These are phyloP conservation scores for Betula pendula DNA, from an alignment of 306 rosid genomes.

Conservation along the genomic window DNA sequence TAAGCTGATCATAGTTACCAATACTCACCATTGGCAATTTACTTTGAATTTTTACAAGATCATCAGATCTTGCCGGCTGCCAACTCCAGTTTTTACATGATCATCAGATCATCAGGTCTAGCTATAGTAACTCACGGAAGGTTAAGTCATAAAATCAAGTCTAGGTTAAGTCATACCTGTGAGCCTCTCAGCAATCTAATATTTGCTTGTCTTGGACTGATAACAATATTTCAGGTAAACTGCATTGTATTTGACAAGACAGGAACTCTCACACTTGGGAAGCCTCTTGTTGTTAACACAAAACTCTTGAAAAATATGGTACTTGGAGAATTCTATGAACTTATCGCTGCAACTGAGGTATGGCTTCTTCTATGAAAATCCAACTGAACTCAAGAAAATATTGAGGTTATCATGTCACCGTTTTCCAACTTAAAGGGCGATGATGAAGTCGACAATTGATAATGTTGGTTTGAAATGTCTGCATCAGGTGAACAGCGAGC, in stretches of 20 bases:
- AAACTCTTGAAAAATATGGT: conserved; percentile 38
- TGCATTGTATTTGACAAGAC: conserved; percentile 93
- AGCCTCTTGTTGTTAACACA: conserved; percentile 69
- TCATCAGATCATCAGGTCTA: too few species aligned
- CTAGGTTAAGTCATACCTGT: neutral
- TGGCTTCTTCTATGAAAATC: conserved; percentile 6
- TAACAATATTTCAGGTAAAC: conserved; percentile 49
- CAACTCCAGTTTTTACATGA: too few species aligned
- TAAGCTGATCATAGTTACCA: too few species aligned
- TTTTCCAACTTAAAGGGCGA: neutral
- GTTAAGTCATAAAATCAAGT: too few species aligned
- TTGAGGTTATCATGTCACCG: neutral
- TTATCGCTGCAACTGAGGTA: conserved; percentile 82
- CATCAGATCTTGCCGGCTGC: too few species aligned
- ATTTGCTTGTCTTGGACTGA: neutral
- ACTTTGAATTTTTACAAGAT: too few species aligned
- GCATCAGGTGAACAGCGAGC: conserved; percentile 83
- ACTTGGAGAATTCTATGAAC: conserved; percentile 49
- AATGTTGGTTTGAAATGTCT: conserved; percentile 3
- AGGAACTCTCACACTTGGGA: conserved; percentile 85
- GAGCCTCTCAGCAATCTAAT: neutral
- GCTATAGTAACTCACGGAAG: conserved; percentile 30
- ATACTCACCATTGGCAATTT: too few species aligned
- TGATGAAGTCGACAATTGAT: neutral
- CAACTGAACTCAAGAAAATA: neutral